A percentile compares a stretch with the other conserved stretches of the same genome.
Evolutionary conservation across 2,329 filamentous ascomycete species (phyloP).

Genomic region (Aureobasidium sp.): DNA sequence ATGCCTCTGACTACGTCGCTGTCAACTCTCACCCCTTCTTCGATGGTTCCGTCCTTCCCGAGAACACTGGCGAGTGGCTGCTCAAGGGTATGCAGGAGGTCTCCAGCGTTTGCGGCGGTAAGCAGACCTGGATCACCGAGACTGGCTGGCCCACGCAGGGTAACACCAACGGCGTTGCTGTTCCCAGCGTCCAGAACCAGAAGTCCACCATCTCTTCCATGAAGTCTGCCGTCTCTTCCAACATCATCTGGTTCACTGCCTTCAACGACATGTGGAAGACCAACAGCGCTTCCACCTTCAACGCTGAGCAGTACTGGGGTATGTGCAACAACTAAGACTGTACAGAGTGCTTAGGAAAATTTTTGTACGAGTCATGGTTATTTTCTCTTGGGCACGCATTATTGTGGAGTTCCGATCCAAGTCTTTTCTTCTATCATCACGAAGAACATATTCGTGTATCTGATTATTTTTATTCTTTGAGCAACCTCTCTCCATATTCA

Average conservation of each 20-base stretch:
- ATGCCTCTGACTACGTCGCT: slow-evolving; percentile 68
- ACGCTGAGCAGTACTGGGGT: slow-evolving; percentile 73
- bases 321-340: slow-evolving; percentile 15
- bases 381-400: slow-evolving; percentile 10
- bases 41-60: slow-evolving; percentile 54
- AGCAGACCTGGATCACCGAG: slow-evolving; percentile 69
- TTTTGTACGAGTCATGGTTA: slow-evolving; percentile 15
- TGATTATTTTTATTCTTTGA: background rate
- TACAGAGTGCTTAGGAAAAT: slow-evolving; percentile 5
- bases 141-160: slow-evolving; percentile 76
- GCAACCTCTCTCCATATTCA: background rate
- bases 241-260: slow-evolving; percentile 68
- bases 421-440: background rate
- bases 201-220: slow-evolving; percentile 58
- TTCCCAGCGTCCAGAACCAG: slow-evolving; percentile 64
- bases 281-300: slow-evolving; percentile 54
- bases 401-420: slow-evolving; percentile 5
- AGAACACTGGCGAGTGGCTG: slow-evolving; percentile 61
- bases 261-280: slow-evolving; percentile 77
- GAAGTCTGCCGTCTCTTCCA: slow-evolving; percentile 49
- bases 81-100: slow-evolving; percentile 46
- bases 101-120: slow-evolving; percentile 43
- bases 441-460: background rate
- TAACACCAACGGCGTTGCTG: slow-evolving; percentile 55
- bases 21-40: slow-evolving; percentile 84